Evolutionary conservation across 73 alveolate genomes (phyloP).

Genomic region (Paramecium sonneborni): DNA sequence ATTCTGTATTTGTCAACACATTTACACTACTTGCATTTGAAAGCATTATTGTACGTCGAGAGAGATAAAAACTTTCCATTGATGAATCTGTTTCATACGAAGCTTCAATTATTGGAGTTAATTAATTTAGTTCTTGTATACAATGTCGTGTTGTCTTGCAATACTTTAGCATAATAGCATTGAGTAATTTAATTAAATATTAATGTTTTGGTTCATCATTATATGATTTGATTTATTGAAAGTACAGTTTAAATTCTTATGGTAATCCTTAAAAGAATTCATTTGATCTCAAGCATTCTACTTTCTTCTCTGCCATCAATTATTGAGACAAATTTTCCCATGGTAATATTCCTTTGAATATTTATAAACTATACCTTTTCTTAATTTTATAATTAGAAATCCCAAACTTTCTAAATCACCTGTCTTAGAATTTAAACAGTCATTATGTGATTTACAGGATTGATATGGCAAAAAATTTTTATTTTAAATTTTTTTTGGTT

Average conservation of each 20-base stretch:
- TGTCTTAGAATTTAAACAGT: neutral
- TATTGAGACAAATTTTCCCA: neutral
- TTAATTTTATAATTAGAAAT: neutral
- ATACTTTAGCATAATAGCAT: neutral
- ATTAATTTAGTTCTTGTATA: neutral
- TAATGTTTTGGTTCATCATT: neutral
- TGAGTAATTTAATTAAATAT: neutral
- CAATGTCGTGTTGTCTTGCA: neutral
- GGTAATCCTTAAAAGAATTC: neutral
- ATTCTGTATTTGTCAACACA: neutral
- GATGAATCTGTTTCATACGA: neutral
- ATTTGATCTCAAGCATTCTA: neutral
- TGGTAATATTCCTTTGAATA: neutral
- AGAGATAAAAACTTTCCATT: neutral
- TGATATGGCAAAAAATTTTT: neutral
- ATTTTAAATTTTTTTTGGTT: neutral
- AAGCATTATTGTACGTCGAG: neutral
- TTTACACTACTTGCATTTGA: neutral
- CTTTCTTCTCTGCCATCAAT: neutral
- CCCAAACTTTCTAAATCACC: conserved; percentile 12
- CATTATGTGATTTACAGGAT: neutral
- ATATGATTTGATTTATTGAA: neutral
- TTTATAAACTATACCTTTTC: neutral
- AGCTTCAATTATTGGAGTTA: neutral
- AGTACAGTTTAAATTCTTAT: neutral